Evolutionary conservation across 208 protist species (phyloP), one percentile per base, ranked within the genome.

Genomic region (Acanthamoeba lenticulata): DNA sequence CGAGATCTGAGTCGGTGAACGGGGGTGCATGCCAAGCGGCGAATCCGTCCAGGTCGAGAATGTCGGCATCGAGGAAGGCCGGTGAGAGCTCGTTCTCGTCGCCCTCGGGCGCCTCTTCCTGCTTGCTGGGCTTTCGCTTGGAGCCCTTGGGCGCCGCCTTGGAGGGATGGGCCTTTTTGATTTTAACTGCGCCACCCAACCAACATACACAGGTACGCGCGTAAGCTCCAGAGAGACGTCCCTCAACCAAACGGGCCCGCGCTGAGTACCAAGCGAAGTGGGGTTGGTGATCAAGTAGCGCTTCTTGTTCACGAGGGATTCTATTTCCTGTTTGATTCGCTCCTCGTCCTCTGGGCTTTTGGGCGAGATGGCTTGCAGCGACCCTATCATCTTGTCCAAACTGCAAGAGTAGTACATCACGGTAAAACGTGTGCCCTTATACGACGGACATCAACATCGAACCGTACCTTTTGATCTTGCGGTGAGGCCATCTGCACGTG

Each of bases 321-420:
- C 60, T 67, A 96, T 96, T 36, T 96, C 95, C 77, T 94, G 92
- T 77, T 96, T 94, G 62, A 94, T 94, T n/a, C 95, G 88, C 36
- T 96, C 95, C 19, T 96, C 95, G 1, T 94, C 95, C 21, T 96
- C 95, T 52, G 60, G 65, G 29, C 67, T 95, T 32, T 95, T 96
- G 38, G 94, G 95, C 36, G 92, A 49, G 4, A 93, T 93, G 19
- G 65, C 49, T 44, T 94, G 81, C 38, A 96, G 60, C 40, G 94
- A 94, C 21, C 79, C 89, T 69, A 96, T 96, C 95, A 96, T 96
- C n/a, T 96, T 96, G 60, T 96, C 94, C 49, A 96, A 83, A 77
- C 95, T 95, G 42, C 90, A 83, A 6, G 1, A 27, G 55, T 24
- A 62, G 92, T 91, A 67, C 81, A 81, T 6, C 52, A 21, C 52